Evolutionary conservation across 306 rosid genomes (phyloP).

Genomic region (Cucurbita moschata): DNA sequence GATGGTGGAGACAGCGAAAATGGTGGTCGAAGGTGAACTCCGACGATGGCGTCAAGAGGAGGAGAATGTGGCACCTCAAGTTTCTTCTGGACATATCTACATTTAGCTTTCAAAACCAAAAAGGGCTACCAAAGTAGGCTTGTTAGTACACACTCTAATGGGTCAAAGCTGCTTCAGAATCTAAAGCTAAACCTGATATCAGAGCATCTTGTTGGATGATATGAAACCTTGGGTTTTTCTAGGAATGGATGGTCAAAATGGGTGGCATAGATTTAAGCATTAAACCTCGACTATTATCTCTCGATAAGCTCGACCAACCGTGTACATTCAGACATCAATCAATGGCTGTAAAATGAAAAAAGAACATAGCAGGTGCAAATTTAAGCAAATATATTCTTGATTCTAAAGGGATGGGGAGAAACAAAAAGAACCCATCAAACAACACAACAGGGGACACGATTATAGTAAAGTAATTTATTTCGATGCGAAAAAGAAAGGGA

Average conservation of each 20-base stretch:
- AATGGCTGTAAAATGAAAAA: constrained; percentile 2
- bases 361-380: background rate
- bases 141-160: background rate
- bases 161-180: background rate
- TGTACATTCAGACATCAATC: constrained; percentile 5
- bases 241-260: background rate
- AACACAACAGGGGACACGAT: background rate
- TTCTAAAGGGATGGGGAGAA: background rate
- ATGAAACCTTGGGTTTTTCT: background rate
- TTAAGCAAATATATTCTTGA: constrained; percentile 1
- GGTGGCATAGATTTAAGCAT: constrained; percentile 7
- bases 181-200: background rate
- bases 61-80: constrained; percentile 11
- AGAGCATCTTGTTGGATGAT: constrained; percentile 5
- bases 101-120: background rate
- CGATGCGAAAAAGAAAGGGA: background rate
- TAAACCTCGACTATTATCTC: background rate
- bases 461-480: background rate
- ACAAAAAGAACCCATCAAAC: constrained; percentile 1
- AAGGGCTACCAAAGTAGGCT: background rate
- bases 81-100: constrained; percentile 8
- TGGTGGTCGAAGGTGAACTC: constrained; percentile 43
- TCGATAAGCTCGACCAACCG: background rate
- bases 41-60: constrained; percentile 39
- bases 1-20: constrained; percentile 51